Evolutionary conservation across 768 basidiomycete species (phyloP).

Genomic region (Suillus hirtellus): DNA sequence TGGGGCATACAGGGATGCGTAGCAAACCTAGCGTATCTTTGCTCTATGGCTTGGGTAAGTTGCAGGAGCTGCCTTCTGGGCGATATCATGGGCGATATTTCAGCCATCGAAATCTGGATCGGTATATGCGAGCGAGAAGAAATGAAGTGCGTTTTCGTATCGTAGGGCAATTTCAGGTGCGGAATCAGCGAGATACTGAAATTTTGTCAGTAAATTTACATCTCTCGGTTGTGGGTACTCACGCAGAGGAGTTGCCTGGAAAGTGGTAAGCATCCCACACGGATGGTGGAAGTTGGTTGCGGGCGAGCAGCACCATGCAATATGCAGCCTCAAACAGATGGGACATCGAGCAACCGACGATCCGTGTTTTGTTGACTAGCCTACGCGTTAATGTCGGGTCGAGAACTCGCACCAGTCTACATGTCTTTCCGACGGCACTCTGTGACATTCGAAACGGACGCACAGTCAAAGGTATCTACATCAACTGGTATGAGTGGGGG

Average conservation of each 20-base stretch:
- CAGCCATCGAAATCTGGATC: neutral
- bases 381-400: slow-evolving; percentile 14
- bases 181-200: slow-evolving; percentile 2
- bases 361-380: slow-evolving; percentile 15
- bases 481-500: neutral
- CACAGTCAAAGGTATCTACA: neutral
- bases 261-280: slow-evolving; percentile 2
- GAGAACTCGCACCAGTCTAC: slow-evolving; percentile 12
- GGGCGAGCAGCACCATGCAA: slow-evolving; percentile 19
- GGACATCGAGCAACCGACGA: slow-evolving; percentile 17
- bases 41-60: neutral
- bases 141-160: neutral
- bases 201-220: neutral
- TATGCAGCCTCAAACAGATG: slow-evolving; percentile 25
- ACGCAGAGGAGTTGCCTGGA: slow-evolving; percentile 4
- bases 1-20: slow-evolving; percentile 5
- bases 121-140: slow-evolving; percentile 8
- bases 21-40: neutral
- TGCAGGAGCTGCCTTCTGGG: slow-evolving; percentile 2
- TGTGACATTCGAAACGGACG: slow-evolving; percentile 15
- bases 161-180: neutral
- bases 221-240: neutral
- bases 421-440: slow-evolving; percentile 11
- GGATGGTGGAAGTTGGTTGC: slow-evolving; percentile 5
- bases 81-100: neutral